phyloP scores from a whole-genome alignment of 2,329 filamentous ascomycete genomes.

The Penicillium sp. region DNA sequence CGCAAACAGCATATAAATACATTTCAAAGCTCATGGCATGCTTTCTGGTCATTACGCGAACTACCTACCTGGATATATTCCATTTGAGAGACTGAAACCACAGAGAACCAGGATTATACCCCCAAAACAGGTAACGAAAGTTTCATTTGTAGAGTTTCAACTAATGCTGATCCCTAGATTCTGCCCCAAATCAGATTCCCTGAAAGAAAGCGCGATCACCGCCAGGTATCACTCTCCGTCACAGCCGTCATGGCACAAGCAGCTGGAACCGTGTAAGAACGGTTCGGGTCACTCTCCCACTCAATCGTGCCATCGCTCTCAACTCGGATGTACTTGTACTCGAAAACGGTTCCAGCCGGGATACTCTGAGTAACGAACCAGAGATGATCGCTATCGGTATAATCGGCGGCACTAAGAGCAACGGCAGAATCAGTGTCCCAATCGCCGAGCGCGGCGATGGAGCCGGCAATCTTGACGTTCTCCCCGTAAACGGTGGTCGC shows the following conservation, averaged over 20 bases:
- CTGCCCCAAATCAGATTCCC: background rate
- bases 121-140: no score
- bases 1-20: no score
- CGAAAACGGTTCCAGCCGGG: slow-evolving; percentile 54
- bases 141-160: background rate
- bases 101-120: no score
- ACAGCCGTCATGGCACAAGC: slow-evolving; percentile 33
- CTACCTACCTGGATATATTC: no score
- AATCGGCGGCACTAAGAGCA: slow-evolving; percentile 57
- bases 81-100: background rate
- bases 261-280: slow-evolving; percentile 41
- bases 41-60: no score
- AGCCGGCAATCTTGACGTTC: slow-evolving; percentile 65
- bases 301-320: slow-evolving; percentile 53
- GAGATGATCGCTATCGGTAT: slow-evolving; percentile 59
- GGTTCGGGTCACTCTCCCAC: slow-evolving; percentile 63
- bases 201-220: background rate
- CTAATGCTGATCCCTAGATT: background rate
- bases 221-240: slow-evolving; percentile 42
- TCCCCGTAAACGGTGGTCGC: slow-evolving; percentile 55
- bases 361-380: slow-evolving; percentile 62
- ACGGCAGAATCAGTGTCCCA: slow-evolving; percentile 61
- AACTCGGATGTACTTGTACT: slow-evolving; percentile 70
- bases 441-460: slow-evolving; percentile 57
- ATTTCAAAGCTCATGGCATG: background rate